phyloP scores from a whole-genome alignment of 2,329 filamentous ascomycete species.

The Paracamarosporium sp. region DNA sequence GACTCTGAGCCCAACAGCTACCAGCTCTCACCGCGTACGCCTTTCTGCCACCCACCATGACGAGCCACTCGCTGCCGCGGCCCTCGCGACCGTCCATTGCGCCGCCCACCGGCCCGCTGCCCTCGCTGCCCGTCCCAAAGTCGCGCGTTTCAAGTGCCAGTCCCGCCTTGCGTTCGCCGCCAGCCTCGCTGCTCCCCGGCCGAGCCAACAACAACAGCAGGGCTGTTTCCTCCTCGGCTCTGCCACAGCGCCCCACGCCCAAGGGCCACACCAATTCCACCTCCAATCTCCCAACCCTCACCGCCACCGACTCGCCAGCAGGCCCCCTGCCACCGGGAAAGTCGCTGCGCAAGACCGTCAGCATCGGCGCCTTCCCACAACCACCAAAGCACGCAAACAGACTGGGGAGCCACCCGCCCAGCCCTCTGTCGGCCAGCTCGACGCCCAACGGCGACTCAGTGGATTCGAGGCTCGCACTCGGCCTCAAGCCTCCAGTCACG shows the following conservation, averaged over 20 bases:
- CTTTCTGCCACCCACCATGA: slow-evolving; percentile 30
- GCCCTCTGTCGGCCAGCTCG: slow-evolving; percentile 59
- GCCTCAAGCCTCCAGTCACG: slow-evolving; percentile 31
- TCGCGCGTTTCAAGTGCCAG: slow-evolving; percentile 64
- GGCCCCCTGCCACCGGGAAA: slow-evolving; percentile 58
- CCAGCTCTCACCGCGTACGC: slow-evolving; percentile 8
- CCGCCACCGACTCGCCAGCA: slow-evolving; percentile 48
- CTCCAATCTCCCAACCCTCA: slow-evolving; percentile 57
- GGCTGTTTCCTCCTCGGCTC: slow-evolving; percentile 41
- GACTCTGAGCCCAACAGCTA: slow-evolving; percentile 14
- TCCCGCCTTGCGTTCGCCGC: slow-evolving; percentile 32
- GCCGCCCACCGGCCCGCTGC: slow-evolving; percentile 74
- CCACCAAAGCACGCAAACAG: slow-evolving; percentile 74
- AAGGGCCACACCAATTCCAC: slow-evolving; percentile 37
- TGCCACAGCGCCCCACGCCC: slow-evolving; percentile 32
- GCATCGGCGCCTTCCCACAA: slow-evolving; percentile 92
- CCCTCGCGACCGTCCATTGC: slow-evolving; percentile 67
- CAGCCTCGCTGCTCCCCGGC: slow-evolving; percentile 37
- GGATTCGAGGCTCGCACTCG: slow-evolving; percentile 37
- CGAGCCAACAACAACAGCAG: slow-evolving; percentile 32
- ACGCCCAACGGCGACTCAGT: slow-evolving; percentile 41
- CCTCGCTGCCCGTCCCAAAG: slow-evolving; percentile 76
- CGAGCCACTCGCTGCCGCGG: slow-evolving; percentile 70
- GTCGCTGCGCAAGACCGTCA: slow-evolving; percentile 83
- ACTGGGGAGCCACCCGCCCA: slow-evolving; percentile 67